A percentile compares a stretch with the other conserved stretches of the same genome.
Conservation (phyloP, 192 early-diverging fungal genomes). For the Fimicolochytrium jonesii region DNA sequence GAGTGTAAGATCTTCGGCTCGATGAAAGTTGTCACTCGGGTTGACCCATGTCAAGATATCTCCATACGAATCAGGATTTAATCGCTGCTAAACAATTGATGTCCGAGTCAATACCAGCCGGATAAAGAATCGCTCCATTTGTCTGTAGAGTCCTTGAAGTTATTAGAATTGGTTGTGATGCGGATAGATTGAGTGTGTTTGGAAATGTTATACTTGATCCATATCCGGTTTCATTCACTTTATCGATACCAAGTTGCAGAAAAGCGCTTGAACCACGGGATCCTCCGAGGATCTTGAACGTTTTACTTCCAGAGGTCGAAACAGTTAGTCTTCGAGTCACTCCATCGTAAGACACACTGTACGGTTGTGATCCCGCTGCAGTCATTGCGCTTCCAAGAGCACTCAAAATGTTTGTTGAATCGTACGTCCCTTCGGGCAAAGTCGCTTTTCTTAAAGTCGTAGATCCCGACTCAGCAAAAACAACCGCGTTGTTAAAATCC, state of each 20-base stretch:
- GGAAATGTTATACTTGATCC: neutral
- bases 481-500: neutral
- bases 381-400: neutral
- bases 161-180: neutral
- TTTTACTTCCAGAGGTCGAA: neutral
- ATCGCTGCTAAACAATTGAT: neutral
- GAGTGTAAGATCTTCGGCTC: neutral
- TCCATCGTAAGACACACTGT: neutral
- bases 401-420: neutral
- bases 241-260: neutral
- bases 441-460: neutral
- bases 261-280: neutral
- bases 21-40: neutral
- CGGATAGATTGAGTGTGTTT: neutral
- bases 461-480: neutral
- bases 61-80: neutral
- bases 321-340: neutral
- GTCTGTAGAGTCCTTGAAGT: neutral
- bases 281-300: neutral
- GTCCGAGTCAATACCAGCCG: neutral
- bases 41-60: slow-evolving; percentile 1
- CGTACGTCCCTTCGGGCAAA: neutral
- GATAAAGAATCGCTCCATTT: neutral
- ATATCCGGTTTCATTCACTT: neutral
- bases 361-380: neutral